These are phyloP conservation scores for Picochlorum sp. DNA, from an alignment of 139 green algal genomes.

Conservation along the genomic window DNA sequence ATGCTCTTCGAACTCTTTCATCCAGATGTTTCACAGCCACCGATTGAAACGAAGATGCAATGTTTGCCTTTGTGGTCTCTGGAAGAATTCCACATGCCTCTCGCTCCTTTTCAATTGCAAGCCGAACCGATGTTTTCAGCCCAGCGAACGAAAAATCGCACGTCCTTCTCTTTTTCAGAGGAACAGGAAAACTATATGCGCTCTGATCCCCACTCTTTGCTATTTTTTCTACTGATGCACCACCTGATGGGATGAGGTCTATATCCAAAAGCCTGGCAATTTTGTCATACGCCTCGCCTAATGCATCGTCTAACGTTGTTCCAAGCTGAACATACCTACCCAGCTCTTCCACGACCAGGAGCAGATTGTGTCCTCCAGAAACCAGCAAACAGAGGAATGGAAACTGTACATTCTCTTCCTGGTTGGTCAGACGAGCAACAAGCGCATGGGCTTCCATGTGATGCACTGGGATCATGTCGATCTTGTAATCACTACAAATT, in stretches of 20 bases:
- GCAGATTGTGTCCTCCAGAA: conserved; percentile 89
- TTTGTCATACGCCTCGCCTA: conserved; percentile 70
- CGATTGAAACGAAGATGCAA: conserved; percentile 87
- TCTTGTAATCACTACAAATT: conserved; percentile 43
- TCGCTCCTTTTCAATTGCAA: conserved; percentile 47
- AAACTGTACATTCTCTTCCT: conserved; percentile 37
- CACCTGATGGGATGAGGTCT: conserved; percentile 63
- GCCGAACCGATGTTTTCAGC: conserved; percentile 81
- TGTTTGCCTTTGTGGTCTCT: conserved; percentile 62
- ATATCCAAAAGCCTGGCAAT: conserved; percentile 85
- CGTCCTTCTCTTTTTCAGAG: conserved; percentile 55
- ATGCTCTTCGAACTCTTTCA: conserved; percentile 43
- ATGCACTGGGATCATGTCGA: conserved; percentile 83
- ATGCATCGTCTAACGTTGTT: conserved; percentile 84
- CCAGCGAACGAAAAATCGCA: conserved; percentile 96
- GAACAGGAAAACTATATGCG: conserved; percentile 56
- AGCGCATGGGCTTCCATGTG: conserved; percentile 98
- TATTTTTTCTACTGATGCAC: conserved; percentile 70
- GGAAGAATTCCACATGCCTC: neutral
- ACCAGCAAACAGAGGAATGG: conserved; percentile 91
- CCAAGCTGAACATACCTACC: conserved; percentile 86
- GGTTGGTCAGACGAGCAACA: conserved; percentile 54
- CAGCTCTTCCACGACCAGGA: conserved; percentile 80
- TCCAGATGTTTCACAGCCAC: conserved; percentile 80
- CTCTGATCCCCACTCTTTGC: conserved; percentile 55